Evolutionary conservation across 2,329 filamentous ascomycete genomes (phyloP).

Genomic region (Scedosporium aurantiacum): DNA sequence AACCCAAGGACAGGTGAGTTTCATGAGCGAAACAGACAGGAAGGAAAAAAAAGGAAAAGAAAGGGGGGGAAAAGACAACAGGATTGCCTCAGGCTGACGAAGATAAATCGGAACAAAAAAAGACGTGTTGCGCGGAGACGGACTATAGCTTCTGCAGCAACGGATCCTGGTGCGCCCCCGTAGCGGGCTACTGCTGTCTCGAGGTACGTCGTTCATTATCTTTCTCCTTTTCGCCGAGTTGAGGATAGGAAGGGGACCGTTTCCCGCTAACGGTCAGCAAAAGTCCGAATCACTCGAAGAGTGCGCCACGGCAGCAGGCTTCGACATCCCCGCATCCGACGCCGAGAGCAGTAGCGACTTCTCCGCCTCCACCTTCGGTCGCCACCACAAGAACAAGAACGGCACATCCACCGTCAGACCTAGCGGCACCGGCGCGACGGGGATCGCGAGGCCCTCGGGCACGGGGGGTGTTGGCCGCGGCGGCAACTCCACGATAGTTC

Average conservation of each 20-base stretch:
- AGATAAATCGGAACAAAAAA: not conserved
- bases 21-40: not conserved
- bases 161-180: slow-evolving; percentile 2
- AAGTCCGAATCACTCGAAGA: slow-evolving; percentile 2
- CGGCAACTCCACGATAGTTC: not conserved
- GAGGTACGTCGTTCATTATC: not conserved
- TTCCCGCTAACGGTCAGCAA: not conserved
- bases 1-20: slow-evolving; percentile 1
- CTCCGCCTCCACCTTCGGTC: not conserved
- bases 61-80: not conserved
- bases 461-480: not conserved
- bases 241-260: no score
- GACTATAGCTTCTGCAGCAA: slow-evolving; percentile 1
- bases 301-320: not conserved
- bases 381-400: not conserved
- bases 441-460: not conserved
- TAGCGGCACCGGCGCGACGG: not conserved
- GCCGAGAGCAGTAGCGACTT: not conserved
- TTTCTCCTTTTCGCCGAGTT: no score
- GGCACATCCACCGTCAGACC: not conserved
- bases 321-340: not conserved
- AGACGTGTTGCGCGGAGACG: slow-evolving; percentile 3
- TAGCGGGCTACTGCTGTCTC: slow-evolving; percentile 4
- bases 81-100: not conserved
- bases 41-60: not conserved